Evolutionary conservation across 2,329 filamentous ascomycete genomes (phyloP).

Genomic region (Phaeosphaeriaceae sp.): DNA sequence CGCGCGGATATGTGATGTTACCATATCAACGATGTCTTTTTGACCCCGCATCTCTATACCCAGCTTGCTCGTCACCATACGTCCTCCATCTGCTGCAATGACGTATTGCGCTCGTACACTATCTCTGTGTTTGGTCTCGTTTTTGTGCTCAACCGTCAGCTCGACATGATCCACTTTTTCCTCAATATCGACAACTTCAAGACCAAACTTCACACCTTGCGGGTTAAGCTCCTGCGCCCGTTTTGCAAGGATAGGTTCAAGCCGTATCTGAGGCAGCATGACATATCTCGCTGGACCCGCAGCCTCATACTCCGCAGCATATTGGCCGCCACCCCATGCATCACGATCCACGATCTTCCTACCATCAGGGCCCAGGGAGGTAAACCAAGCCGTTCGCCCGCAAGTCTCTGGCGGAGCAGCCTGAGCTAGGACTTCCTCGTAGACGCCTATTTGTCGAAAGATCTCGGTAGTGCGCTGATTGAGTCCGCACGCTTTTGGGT

Average conservation of each 20-base stretch:
- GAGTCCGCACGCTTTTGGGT: slow-evolving; percentile 42
- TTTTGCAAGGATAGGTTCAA: slow-evolving; percentile 44
- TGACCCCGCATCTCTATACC: slow-evolving; percentile 41
- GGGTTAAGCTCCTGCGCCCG: slow-evolving; percentile 41
- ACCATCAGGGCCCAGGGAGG: slow-evolving; percentile 30
- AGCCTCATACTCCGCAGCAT: slow-evolving; percentile 27
- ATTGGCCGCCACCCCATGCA: slow-evolving; percentile 39
- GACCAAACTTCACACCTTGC: slow-evolving; percentile 30
- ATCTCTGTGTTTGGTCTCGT: neutral
- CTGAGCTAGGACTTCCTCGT: slow-evolving; percentile 31
- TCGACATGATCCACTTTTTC: slow-evolving; percentile 27
- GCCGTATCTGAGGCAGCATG: slow-evolving; percentile 45
- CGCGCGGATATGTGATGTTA: slow-evolving; percentile 41
- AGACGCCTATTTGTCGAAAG: slow-evolving; percentile 40
- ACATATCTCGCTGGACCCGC: slow-evolving; percentile 37
- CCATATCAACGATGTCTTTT: slow-evolving; percentile 43
- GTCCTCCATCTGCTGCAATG: slow-evolving; percentile 45
- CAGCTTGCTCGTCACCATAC: slow-evolving; percentile 36
- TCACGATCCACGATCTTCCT: slow-evolving; percentile 36
- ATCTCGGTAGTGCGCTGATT: slow-evolving; percentile 39
- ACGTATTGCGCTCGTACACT: slow-evolving; percentile 31
- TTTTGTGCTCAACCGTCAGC: slow-evolving; percentile 19
- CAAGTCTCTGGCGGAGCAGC: slow-evolving; percentile 20
- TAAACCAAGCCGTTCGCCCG: slow-evolving; percentile 41
- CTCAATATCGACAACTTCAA: slow-evolving; percentile 32